Base-by-base conservation (phyloP, 768 basidiomycete genomes). In the Tricholoma hemisulphureum region DNA sequence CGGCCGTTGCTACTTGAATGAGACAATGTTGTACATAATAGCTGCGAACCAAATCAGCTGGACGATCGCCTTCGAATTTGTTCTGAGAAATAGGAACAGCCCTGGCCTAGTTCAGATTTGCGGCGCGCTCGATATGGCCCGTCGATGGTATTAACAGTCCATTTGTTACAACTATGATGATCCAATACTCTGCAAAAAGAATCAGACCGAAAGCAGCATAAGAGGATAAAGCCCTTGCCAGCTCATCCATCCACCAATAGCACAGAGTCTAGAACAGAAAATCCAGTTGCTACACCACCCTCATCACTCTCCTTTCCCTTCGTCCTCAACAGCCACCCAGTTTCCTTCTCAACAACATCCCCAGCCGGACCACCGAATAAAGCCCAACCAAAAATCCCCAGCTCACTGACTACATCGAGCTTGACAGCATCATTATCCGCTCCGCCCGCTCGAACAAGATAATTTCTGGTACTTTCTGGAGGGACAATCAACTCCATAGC, bases 401-500 rank as follows among this genome's bases (percentile, higher is more conserved):
- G 73, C 73, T 98, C 96, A 67, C 87, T 90, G 53, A 96, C 83
- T 8, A 93, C 88, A 46, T 93, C 88, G 1, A 81, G 74, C 59
- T 80, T 81, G 31, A 84, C 79, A 18, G 77, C 75, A 3, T 73
- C 70, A 35, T 77, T 69, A 55, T 64, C 66, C 3, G 66, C 78
- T 32, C 77, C 78, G 1, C 88, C 88, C 6, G 91, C 85, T 31
- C 89, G 84, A 20, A 97, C 79, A 39, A 99, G 82, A 69, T 89
- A 88, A 60, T 88, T 91, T 6, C 83, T 78, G 13, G 84, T 64
- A 2, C 83, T 82, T 26, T 77, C 69, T 0, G 95, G 95, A 1
- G 94, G 87, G 18, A 77, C 75, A 60, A 99, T 99, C 63, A 98
- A 75, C 59, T 89, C 87, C 96, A 98, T 98, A 29, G 95, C 90